Evolutionary conservation across 768 basidiomycete genomes (phyloP).

Genomic region (Austroboletus eburneus): DNA sequence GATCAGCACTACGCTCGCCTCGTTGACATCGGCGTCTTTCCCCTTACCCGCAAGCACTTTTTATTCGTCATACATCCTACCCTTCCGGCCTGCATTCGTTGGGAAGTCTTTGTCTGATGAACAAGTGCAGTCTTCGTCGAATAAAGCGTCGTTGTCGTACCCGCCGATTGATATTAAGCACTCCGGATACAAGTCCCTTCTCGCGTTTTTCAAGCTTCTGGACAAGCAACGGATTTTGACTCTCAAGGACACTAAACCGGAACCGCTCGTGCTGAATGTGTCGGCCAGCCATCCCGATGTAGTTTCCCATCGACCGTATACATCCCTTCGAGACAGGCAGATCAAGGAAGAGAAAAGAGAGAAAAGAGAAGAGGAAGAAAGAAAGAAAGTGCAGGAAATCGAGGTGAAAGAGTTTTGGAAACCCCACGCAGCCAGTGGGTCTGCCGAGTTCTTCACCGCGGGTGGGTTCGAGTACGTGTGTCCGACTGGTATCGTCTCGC

Average conservation of each 20-base stretch:
- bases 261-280: constrained; percentile 53
- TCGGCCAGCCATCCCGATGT: constrained; percentile 57
- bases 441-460: constrained; percentile 56
- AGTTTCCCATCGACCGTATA: constrained; percentile 44
- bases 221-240: constrained; percentile 74
- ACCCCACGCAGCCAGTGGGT: constrained; percentile 48
- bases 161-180: constrained; percentile 67
- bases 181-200: constrained; percentile 76
- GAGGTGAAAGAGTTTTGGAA: constrained; percentile 73
- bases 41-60: constrained; percentile 75
- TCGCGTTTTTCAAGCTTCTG: constrained; percentile 70
- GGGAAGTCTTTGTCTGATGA: constrained; percentile 11
- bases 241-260: constrained; percentile 56
- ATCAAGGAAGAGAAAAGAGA: constrained; percentile 57
- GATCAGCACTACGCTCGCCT: constrained; percentile 46
- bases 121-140: constrained; percentile 5
- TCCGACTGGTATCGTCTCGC: background rate
- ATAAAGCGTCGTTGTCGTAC: constrained; percentile 27
- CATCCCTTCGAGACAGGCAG: constrained; percentile 66
- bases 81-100: constrained; percentile 67
- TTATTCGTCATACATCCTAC: constrained; percentile 74
- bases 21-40: constrained; percentile 51
- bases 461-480: constrained; percentile 57
- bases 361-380: constrained; percentile 47
- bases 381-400: constrained; percentile 45